phyloP scores from a whole-genome alignment of 495 filamentous ascomycete genomes.

The Pseudoneurospora amorphoporcata region DNA sequence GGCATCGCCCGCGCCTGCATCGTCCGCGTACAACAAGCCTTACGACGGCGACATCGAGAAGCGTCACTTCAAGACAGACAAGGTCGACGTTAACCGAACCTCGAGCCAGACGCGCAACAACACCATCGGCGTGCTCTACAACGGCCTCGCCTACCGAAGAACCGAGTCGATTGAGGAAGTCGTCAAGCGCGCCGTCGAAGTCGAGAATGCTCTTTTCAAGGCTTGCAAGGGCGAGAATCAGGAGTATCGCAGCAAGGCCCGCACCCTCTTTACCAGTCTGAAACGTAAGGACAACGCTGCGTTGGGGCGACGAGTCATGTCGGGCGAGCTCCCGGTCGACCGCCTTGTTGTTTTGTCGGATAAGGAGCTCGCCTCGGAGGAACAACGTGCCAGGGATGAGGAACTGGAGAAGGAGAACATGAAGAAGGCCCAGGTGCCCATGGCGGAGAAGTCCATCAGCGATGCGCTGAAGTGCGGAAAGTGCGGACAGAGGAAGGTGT shows the following conservation, averaged over 20 bases:
- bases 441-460: conserved; percentile 78
- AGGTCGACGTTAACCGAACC: conserved; percentile 60
- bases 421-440: conserved; percentile 86
- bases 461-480: conserved; percentile 77
- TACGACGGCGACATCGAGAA: conserved; percentile 66
- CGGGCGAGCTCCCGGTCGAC: conserved; percentile 57
- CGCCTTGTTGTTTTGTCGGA: conserved; percentile 58
- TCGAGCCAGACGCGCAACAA: conserved; percentile 62
- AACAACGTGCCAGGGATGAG: conserved; percentile 65
- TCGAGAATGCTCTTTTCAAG: conserved; percentile 64
- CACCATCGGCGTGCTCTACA: conserved; percentile 85
- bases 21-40: conserved; percentile 37
- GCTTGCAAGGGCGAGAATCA: conserved; percentile 54
- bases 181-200: conserved; percentile 54
- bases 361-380: conserved; percentile 46
- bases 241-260: conserved; percentile 74
- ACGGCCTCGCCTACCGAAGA: conserved; percentile 57
- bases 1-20: conserved; percentile 32
- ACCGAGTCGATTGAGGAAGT: conserved; percentile 47
- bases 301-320: conserved; percentile 64
- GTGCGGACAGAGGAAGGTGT: conserved; percentile 86
- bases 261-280: conserved; percentile 84
- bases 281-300: conserved; percentile 80
- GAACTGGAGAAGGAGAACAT: conserved; percentile 80
- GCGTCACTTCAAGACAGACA: conserved; percentile 70